phyloP scores from a whole-genome alignment of 2,329 filamentous ascomycete species.

The Nakataea oryzae region DNA sequence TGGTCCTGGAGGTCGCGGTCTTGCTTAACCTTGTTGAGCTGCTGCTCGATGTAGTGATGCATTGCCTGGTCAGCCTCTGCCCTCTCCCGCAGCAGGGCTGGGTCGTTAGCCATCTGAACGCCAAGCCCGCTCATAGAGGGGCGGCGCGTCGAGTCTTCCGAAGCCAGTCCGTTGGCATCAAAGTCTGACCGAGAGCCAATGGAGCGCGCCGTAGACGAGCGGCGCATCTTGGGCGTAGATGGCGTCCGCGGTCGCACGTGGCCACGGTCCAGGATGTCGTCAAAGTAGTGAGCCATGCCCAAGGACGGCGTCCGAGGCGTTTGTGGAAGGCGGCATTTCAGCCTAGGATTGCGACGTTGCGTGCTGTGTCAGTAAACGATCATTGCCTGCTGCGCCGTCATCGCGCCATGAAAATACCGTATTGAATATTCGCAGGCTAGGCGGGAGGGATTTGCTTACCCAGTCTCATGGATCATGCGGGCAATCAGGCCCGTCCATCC shows the following conservation, averaged over 20 bases:
- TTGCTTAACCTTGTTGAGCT: conserved; percentile 63
- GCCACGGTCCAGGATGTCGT: conserved; percentile 36
- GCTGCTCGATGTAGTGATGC: conserved; percentile 70
- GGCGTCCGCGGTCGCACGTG: conserved; percentile 24
- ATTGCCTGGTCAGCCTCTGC: conserved; percentile 58
- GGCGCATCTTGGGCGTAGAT: conserved; percentile 49
- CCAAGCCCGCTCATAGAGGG: conserved; percentile 11
- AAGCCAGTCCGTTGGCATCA: conserved; percentile 37
- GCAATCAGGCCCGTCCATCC: conserved; percentile 95
- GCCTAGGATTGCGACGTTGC: conserved; percentile 33
- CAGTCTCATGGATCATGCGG: conserved; percentile 95
- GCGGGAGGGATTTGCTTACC: conserved; percentile 49
- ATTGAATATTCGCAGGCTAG: too few relatives aligned
- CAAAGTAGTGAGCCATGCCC: conserved; percentile 88
- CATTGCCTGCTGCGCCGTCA: too few relatives aligned
- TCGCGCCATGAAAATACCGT: too few relatives aligned
- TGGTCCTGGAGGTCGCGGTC: conserved; percentile 32
- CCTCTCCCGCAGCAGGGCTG: conserved; percentile 38
- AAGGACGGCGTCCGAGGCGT: conserved; percentile 80
- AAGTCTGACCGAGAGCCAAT: conserved; percentile 80
- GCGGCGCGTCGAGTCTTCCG: conserved; percentile 21
- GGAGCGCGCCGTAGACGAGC: conserved; percentile 73
- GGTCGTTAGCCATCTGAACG: conserved; percentile 35
- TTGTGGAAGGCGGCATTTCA: conserved; percentile 84
- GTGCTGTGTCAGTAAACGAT: conserved; percentile 26